Percentiles rank a stretch among this genome's conserved stretches.
phyloP scores from a whole-genome alignment of 495 filamentous ascomycete genomes.

The Aspergillus sclerotioniger region DNA sequence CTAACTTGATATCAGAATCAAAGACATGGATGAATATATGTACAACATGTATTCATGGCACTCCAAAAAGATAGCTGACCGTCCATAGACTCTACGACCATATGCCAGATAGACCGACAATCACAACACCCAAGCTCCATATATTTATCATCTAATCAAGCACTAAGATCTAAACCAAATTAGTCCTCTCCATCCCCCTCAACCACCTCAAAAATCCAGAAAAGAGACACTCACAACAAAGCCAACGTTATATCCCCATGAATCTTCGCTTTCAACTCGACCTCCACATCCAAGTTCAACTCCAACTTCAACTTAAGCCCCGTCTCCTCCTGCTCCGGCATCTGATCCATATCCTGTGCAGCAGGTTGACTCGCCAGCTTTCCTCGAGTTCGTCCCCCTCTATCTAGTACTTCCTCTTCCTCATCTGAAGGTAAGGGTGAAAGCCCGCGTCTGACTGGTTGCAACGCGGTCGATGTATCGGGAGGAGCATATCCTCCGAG shows the following conservation, averaged over 20 bases:
- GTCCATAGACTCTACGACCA: too few relatives aligned
- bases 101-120: too few relatives aligned
- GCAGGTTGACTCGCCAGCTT: neutral
- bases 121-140: too few relatives aligned
- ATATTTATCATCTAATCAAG: neutral
- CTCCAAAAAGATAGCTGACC: too few relatives aligned
- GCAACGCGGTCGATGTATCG: too few relatives aligned
- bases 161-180: neutral
- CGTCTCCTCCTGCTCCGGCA: neutral
- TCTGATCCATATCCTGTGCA: neutral
- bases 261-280: slow-evolving; percentile 78
- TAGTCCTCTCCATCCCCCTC: neutral
- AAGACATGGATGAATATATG: too few relatives aligned
- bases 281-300: slow-evolving; percentile 75
- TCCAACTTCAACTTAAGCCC: slow-evolving; percentile 65
- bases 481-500: too few relatives aligned
- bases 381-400: neutral
- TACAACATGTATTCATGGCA: too few relatives aligned
- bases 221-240: slow-evolving; percentile 54
- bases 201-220: neutral
- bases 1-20: too few relatives aligned
- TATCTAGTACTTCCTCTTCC: too few relatives aligned
- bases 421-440: too few relatives aligned
- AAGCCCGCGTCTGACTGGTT: too few relatives aligned
- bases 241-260: slow-evolving; percentile 76